phyloP scores from a whole-genome alignment of 2,329 filamentous ascomycete species.

The Zalaria sp. region DNA sequence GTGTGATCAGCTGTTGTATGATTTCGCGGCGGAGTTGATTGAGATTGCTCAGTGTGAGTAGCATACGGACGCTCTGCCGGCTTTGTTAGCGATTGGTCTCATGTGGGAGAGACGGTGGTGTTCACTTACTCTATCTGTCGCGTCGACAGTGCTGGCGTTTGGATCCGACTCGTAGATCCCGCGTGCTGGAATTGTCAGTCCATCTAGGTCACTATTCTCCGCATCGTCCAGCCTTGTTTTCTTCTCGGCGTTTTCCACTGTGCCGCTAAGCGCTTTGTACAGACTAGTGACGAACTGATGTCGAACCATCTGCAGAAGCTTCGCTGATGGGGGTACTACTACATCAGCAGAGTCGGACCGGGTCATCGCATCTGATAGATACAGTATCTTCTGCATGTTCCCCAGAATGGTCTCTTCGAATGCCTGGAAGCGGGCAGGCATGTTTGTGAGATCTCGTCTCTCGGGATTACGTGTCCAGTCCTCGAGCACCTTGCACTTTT shows the following conservation, averaged over 20 bases:
- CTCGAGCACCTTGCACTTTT: conserved; percentile 83
- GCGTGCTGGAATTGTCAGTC: conserved; percentile 22
- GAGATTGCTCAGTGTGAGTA: conserved; percentile 86
- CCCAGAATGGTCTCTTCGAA: conserved; percentile 72
- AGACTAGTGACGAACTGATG: conserved; percentile 86
- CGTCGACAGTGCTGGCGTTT: conserved; percentile 29
- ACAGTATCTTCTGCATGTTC: conserved; percentile 91
- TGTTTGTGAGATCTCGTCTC: conserved; percentile 72
- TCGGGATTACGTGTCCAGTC: conserved; percentile 82
- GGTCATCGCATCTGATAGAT: conserved; percentile 71
- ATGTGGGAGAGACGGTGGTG: neutral
- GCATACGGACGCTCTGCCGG: conserved; percentile 52
- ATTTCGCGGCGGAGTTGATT: conserved; percentile 67
- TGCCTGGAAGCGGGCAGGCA: conserved; percentile 73
- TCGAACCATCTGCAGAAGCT: conserved; percentile 79
- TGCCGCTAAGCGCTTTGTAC: conserved; percentile 85
- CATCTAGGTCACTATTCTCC: conserved; percentile 39
- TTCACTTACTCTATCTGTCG: conserved; percentile 34
- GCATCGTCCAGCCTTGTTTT: conserved; percentile 42
- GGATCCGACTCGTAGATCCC: neutral
- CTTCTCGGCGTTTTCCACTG: conserved; percentile 91
- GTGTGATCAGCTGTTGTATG: conserved; percentile 74
- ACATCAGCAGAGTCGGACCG: conserved; percentile 64
- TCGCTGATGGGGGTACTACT: conserved; percentile 70
- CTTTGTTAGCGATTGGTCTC: neutral